Evolutionary conservation across 768 basidiomycete genomes (phyloP), one percentile per base, ranked within the genome.

Genomic region (Collybiopsis luxurians): DNA sequence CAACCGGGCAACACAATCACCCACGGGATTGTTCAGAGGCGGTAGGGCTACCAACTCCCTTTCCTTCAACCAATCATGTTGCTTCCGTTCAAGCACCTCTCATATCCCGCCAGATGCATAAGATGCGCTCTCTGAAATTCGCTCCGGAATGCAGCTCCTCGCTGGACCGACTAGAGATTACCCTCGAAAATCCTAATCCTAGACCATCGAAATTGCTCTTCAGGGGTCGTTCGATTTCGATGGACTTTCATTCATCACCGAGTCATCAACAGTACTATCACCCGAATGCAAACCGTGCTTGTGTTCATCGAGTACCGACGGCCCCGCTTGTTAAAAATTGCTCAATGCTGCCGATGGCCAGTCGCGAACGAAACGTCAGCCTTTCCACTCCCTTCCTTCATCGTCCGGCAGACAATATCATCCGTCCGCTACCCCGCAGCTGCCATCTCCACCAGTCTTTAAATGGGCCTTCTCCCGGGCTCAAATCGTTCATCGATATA

Each of bases 401-500:
- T 49, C 45, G 44, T 1, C 45, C 54, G 13, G 31, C 45, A 34
- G 23, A 36, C 31, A 54, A 9, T 26, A 31, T 9, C 21, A 30
- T 44, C 12, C 23, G 27, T 4, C 9, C 19, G 43, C 54, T 10
- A 46, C 43, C 17, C 3, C 44, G 36, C 45, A 44, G 15, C 23
- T 30, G 5, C 28, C 28, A 40, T 38, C 42, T 54, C 4, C 43
- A 43, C 19, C 30, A 43, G 13, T 55, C 43, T 27, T 26, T 44
- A 19, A 30, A 17, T 45, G 30, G 23, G 39, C 48, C 50, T 23
- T 51, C 51, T 3, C 36, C 55, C 1, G 46, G 47, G 13, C 44
- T 55, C 46, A 54, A 50, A 17, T 59, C 58, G 1, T 59, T 59
- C 36, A 59, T 59, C 2, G 58, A 59, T n/a, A 59, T 59, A 5